Base-by-base conservation (phyloP, 1,284 basidiomycete species). In the Cryptococcus depauperatus region DNA sequence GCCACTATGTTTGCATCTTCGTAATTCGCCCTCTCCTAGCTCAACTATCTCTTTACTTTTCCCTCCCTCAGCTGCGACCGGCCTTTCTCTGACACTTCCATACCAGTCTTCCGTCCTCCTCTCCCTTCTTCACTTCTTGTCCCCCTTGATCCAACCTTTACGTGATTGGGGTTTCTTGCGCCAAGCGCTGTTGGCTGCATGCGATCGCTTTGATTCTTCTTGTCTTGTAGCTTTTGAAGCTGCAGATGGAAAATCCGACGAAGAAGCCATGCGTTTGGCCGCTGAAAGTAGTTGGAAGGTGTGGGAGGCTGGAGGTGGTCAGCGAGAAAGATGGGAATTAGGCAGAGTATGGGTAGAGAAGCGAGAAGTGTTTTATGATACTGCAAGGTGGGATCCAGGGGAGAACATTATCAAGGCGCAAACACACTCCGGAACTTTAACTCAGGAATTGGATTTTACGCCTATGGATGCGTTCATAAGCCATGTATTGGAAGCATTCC, bases 261-360 rank as follows among this genome's bases (percentile, higher is more conserved):
- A 87, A 53, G 62, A 57, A 2, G 78, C 71, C 9, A 93, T 96
- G 87, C 75, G 76, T 29, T 78, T 82, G 38, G 83, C 82, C 0
- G 86, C 89, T 4, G 77, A 79, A 41, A 80, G 85, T 0, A 83
- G 85, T 56, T 95, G 88, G 89, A 80, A 83, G 54, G 78, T 93
- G 0, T 87, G 80, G 65, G 58, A 70, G 42, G 66, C 62, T 9
- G 65, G 65, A 32, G 64, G 66, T 14, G 64, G 66, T 3, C 40
- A 54, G 1, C 35, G 64, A 25, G 66, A 73, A n/a, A 85, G 87
- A 50, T 92, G 88, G 88, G 89, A 92, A 64, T 81, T 90, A 74
- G 87, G 85, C 1, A 80, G 85, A 44, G 82, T 90, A 16, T 96
- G 92, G 85, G 81, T 86, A 2, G 91, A 96, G 70, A 93, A 93